These are phyloP conservation scores for barley (Hordeum vulgare) DNA, from an alignment of 176 grass and related monocot genomes.

Conservation along the genomic window MorexV3_pseudomolecules_assembly NC_058520.1:363581682-363582181, in stretches of 20 bases:
- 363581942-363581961: neutral
- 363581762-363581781: neutral
- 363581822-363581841: neutral
- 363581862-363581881: constrained; percentile 32
- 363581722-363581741: constrained; percentile 32
- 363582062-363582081: neutral
- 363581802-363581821: constrained; percentile 55
- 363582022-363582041: neutral
- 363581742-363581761: constrained; percentile 31
- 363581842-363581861: neutral
- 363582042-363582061: neutral
- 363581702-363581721: too few relatives aligned
- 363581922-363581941: neutral
- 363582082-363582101: neutral
- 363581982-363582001: neutral
- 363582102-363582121: neutral
- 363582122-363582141: neutral
- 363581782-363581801: constrained; percentile 54
- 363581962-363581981: neutral
- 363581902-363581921: neutral
- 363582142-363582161: constrained; percentile 15
- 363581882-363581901: constrained; percentile 35
- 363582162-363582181: constrained; percentile 14
- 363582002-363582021: neutral
- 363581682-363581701: constrained; percentile 27